Percentiles rank a stretch among this genome's conserved stretches.
These are phyloP conservation scores for Barnettozyma wickerhamii DNA, from an alignment of 805 yeast genomes.

Conservation along the genomic window DNA sequence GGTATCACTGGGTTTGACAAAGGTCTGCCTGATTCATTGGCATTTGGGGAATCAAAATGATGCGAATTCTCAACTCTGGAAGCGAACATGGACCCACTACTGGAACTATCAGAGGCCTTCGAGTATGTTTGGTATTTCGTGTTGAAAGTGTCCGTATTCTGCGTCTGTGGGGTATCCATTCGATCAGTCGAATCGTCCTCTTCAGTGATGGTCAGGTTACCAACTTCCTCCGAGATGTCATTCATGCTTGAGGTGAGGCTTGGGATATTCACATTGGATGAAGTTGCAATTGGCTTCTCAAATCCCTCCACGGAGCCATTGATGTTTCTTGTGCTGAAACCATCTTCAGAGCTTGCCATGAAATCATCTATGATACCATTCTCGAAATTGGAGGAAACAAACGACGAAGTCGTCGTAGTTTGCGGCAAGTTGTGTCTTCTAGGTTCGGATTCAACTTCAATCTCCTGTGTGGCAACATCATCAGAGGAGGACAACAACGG, in stretches of 20 bases:
- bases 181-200: slow-evolving; percentile 9
- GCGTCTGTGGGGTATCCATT: slow-evolving; percentile 2
- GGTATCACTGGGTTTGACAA: neutral
- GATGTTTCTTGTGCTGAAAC: slow-evolving; percentile 5
- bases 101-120: slow-evolving; percentile 7
- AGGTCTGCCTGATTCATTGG: neutral
- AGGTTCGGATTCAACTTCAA: neutral
- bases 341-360: slow-evolving; percentile 19
- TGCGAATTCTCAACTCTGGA: slow-evolving; percentile 2
- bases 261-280: slow-evolving; percentile 25
- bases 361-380: slow-evolving; percentile 24
- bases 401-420: slow-evolving; percentile 12
- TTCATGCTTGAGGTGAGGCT: slow-evolving; percentile 19
- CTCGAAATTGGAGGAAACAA: slow-evolving; percentile 24
- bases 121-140: slow-evolving; percentile 6
- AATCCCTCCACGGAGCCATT: slow-evolving; percentile 11
- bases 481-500: slow-evolving; percentile 9
- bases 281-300: slow-evolving; percentile 26
- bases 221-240: slow-evolving; percentile 20
- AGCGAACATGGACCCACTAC: slow-evolving; percentile 8
- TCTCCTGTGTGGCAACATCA: slow-evolving; percentile 12
- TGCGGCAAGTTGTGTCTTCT: slow-evolving; percentile 1
- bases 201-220: slow-evolving; percentile 22
- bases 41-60: slow-evolving; percentile 1
- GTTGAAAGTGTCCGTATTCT: slow-evolving; percentile 14